phyloP scores from a whole-genome alignment of 768 basidiomycete genomes.

The Leccinum obscurum region DNA sequence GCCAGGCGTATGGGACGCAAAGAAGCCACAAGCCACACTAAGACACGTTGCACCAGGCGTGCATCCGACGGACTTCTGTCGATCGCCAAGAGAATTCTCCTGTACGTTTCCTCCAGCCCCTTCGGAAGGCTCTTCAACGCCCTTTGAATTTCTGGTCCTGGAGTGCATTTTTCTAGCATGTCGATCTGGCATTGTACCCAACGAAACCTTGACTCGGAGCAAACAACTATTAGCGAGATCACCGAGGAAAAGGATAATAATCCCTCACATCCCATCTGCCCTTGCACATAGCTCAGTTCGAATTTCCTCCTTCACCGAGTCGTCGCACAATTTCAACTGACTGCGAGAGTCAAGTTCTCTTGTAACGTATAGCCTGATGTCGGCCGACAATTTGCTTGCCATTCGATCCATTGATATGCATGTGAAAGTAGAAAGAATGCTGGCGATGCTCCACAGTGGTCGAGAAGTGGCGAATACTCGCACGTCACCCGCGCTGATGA shows the following conservation, averaged over 20 bases:
- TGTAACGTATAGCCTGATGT: not conserved
- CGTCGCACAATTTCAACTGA: conserved; percentile 6
- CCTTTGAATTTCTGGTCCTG: not conserved
- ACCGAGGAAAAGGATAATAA: not conserved
- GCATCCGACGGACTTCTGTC: no score
- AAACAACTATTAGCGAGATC: not conserved
- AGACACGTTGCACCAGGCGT: no score
- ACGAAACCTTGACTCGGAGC: conserved; percentile 7
- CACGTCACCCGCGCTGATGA: not conserved
- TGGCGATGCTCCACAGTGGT: conserved; percentile 5
- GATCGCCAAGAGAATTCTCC: no score
- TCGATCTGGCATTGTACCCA: conserved; percentile 22
- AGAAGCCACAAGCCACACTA: no score
- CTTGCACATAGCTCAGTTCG: conserved; percentile 1
- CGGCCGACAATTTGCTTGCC: not conserved
- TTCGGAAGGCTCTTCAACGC: conserved; percentile 11
- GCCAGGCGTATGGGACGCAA: no score
- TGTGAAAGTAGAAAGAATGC: conserved; percentile 2
- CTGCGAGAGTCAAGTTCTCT: conserved; percentile 12
- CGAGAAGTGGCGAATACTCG: conserved; percentile 14
- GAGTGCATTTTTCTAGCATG: conserved; percentile 1
- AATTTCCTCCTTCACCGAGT: conserved; percentile 10
- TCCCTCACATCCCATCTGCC: conserved; percentile 24
- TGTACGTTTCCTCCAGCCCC: conserved; percentile 9
- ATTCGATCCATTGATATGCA: conserved; percentile 12